A percentile compares a stretch with the other conserved stretches of the same genome.
phyloP scores from a whole-genome alignment of 768 basidiomycete genomes.

The Boletales sp. region DNA sequence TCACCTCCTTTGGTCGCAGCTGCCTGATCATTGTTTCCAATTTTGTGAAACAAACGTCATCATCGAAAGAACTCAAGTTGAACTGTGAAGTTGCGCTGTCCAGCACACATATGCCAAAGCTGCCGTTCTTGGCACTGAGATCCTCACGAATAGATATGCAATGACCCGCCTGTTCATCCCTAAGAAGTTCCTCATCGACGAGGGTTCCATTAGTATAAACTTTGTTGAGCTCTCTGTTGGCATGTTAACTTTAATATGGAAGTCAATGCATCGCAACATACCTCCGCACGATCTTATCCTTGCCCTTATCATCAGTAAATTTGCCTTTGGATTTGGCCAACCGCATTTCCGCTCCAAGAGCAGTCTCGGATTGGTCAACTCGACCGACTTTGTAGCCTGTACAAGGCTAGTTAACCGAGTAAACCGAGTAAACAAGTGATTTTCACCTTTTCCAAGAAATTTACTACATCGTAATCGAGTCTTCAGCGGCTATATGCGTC shows the following conservation, averaged over 20 bases:
- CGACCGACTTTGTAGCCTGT: constrained; percentile 91
- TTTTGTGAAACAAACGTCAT: constrained; percentile 89
- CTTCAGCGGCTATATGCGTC: constrained; percentile 1
- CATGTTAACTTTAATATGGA: not conserved
- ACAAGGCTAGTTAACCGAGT: not conserved
- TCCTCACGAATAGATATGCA: constrained; percentile 85
- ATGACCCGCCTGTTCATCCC: constrained; percentile 92
- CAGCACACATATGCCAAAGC: constrained; percentile 86
- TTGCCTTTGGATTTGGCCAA: constrained; percentile 59
- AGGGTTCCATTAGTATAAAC: constrained; percentile 97
- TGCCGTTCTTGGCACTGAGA: constrained; percentile 36
- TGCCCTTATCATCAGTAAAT: constrained; percentile 47
- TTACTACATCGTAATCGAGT: constrained; percentile 43
- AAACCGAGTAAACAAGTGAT: not conserved
- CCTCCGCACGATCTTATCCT: constrained; percentile 89
- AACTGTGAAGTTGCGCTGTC: constrained; percentile 97
- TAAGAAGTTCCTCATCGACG: constrained; percentile 83
- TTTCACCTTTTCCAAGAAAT: constrained; percentile 63
- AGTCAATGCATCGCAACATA: constrained; percentile 20
- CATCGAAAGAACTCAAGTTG: constrained; percentile 83
- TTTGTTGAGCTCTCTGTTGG: constrained; percentile 79
- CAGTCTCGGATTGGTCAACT: constrained; percentile 96
- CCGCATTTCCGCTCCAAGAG: constrained; percentile 95
- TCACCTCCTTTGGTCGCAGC: constrained; percentile 84
- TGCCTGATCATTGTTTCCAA: constrained; percentile 93